Base-by-base conservation (phyloP, 192 early-diverging fungal genomes). In the Coemansia sp. region DNA sequence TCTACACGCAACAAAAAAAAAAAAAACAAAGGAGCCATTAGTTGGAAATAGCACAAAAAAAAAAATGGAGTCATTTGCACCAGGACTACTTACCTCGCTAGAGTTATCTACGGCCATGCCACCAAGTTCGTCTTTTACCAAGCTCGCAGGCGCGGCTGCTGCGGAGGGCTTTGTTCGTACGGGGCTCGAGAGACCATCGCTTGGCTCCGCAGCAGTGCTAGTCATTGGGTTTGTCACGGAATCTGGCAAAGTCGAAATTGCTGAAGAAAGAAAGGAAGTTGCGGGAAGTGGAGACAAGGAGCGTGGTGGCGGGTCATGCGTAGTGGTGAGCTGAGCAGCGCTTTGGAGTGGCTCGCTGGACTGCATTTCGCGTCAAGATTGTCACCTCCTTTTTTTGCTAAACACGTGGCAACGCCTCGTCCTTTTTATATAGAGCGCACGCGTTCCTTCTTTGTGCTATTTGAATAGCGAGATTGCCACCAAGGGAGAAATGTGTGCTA, bases 91-190 rank as follows among this genome's bases (percentile, higher is more conserved):
- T 74, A 72, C 70, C 73, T 83, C 81, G 69, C 81, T 83, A 32
- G 73, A 73, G 70, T 77, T 83, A 50, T 75, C 81, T 3, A 83
- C 70, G 8, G 76, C 66, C 64, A 73, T 55, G 50, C 42, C 32
- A 38, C 37, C 65, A n/a, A 59, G 29, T n/a, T 74, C 69, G 65
- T 69, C 69, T 21, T 73, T 73, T 55, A 51, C 53, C 23, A 39
- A 17, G 15, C 27, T 67, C 23, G 46, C 34, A 58, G 65, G 63
- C 44, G 63, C 37, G 19, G 46, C 66, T 34, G 64, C 27, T 17
- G 67, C 64, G 12, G 63, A 63, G 19, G 62, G 63, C 42, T 67
- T 69, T 42, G 50, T 42, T 41, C 37, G 50, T 57, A 57, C 41
- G 15, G 73, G 15, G 29, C 55, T 64, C 51, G 46, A 46, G 44